Evolutionary conservation across 2,329 filamentous ascomycete species (phyloP), one percentile per base, ranked within the genome.

Genomic region (Penicillium sp.): DNA sequence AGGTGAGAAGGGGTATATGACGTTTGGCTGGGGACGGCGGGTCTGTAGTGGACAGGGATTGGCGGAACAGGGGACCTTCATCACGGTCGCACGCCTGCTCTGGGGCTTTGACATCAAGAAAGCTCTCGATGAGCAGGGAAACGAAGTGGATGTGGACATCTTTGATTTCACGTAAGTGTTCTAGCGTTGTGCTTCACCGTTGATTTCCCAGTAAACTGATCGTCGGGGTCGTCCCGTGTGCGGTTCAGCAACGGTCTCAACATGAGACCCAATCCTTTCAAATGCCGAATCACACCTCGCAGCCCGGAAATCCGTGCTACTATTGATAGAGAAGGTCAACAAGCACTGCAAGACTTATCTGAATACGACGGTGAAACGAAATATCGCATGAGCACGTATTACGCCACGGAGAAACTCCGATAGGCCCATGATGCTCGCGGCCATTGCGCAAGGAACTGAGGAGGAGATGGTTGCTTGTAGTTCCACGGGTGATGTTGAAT

Each of bases 21-120:
- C 81, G 2, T 84, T 84, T 64, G 82, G 82, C 26, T 84, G 81
- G 79, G 83, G 83, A 7, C 76, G 82, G 3, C 70, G 82, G 6
- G 79, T 82, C 3, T 85, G 82, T 66, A 79, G 77, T 45, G 82
- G 83, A 0, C 76, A 83, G 65, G 80, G 77, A 2, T 71, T 87
- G 19, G 84, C 84, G 1, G 84, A 87, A 68, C 82, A 85, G 64
- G 82, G 84, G 6, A 82, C 82, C 0, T 86, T 82, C 77, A 79
- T 87, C 63, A 84, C 81, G 0, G 76, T 87, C 45, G 81, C 82
- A 9, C 73, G 84, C 14, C 64, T 86, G 27, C 72, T 87, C 7
- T 87, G 84, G 82, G 83, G 77, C 0, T 87, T 86, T 64, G 75
- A 77, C 54, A 80, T 86, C 55, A 68, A 75, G 52, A 75, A 77